Base-by-base conservation (phyloP, 139 green algal genomes). In the Pseudopediastrum boryanum region DNA sequence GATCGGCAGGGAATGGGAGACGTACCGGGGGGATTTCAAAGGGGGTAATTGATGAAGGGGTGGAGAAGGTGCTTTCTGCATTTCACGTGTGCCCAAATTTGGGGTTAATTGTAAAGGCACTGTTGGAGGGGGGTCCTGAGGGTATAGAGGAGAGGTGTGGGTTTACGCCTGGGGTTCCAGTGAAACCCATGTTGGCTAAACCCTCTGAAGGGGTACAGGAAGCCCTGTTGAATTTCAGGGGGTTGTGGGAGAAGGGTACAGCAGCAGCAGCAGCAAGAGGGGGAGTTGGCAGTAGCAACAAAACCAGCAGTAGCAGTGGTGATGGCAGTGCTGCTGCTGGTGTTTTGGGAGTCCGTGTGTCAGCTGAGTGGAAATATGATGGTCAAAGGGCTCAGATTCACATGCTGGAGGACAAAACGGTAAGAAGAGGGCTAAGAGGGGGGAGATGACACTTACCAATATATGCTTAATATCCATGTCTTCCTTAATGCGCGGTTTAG, bases 121-220 rank as follows among this genome's bases (percentile, higher is more conserved):
- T 98, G 70, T 25, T 94, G 77, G 80, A 87, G 23, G 77, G 73
- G 0, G 91, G 89, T 0, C 36, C 85, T 1, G 84, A 93, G 82
- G 85, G 83, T 42, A 80, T 93, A 35, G 27, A 77, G n/a, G 39
- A 61, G 44, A 83, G 87, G 35, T 90, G 83, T 42, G 68, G 59
- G 19, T 58, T 94, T n/a, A 87, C 78, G 4, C 87, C 87, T 31
- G 93, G 93, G 3, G 85, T 97, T 70, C 94, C 94, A 19, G 72
- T 97, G 29, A 96, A 97, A 85, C 94, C 94, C 8, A 98, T 98
- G 94, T 88, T 98, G 35, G 94, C 95, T n/a, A 89, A 87, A 39
- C 89, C 93, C 39, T 86, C 81, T 29, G 77, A 80, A 35, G 92
- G 93, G 33, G 81, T 92, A 71, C 75, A 5, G 19, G 81, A 74